Evolutionary conservation across 1,284 basidiomycete species (phyloP).

Genomic region (Sphaerobolus stellatus): DNA sequence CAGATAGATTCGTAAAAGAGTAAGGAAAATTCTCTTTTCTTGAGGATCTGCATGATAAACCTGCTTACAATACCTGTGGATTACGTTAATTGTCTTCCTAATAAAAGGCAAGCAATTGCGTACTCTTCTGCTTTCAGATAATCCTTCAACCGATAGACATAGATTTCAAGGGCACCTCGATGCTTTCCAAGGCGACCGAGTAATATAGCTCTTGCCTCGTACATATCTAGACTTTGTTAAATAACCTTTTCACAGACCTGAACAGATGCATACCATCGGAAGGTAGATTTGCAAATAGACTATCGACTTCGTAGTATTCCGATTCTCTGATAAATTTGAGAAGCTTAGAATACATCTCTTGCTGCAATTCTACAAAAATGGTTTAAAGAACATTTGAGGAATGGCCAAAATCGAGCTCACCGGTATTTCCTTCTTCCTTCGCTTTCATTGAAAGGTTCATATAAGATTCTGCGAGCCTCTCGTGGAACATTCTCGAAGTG

Average conservation of each 20-base stretch:
- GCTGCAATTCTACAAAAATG: conserved; percentile 37
- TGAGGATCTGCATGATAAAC: conserved; percentile 63
- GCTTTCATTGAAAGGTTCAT: conserved; percentile 60
- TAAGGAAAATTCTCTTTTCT: conserved; percentile 74
- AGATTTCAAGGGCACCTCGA: conserved; percentile 89
- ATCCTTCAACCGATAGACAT: conserved; percentile 84
- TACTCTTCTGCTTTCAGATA: conserved; percentile 86
- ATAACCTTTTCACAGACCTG: neutral
- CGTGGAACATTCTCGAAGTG: conserved; percentile 70
- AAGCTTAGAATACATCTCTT: conserved; percentile 64
- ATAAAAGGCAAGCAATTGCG: conserved; percentile 23
- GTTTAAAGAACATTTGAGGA: conserved; percentile 6
- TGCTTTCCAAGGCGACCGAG: conserved; percentile 89
- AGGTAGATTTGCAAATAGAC: conserved; percentile 75
- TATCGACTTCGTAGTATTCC: conserved; percentile 72
- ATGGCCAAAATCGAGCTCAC: conserved; percentile 36
- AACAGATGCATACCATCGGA: conserved; percentile 57
- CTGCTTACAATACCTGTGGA: conserved; percentile 79
- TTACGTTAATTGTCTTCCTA: conserved; percentile 6
- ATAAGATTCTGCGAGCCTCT: conserved; percentile 86
- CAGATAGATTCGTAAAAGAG: conserved; percentile 86
- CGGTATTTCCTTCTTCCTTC: conserved; percentile 53
- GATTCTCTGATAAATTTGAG: conserved; percentile 77
- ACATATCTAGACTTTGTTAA: conserved; percentile 58
- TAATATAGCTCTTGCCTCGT: conserved; percentile 86